A percentile compares a stretch with the other conserved stretches of the same genome.
These are phyloP conservation scores for Glycine soja DNA, from an alignment of 306 rosid genomes.

Conservation along the genomic window DNA sequence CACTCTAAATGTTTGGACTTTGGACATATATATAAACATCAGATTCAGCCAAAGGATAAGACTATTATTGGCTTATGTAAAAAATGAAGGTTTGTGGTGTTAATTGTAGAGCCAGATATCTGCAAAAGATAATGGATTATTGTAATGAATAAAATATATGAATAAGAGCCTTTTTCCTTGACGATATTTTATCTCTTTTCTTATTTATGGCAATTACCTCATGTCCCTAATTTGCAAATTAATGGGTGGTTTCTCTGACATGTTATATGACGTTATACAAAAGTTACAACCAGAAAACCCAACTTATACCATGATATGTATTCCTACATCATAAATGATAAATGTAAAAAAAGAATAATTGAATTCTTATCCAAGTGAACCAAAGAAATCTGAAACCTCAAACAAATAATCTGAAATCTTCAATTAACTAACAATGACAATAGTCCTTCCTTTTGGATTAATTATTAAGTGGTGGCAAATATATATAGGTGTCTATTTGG, in stretches of 20 bases:
- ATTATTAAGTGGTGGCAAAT: too few relatives aligned
- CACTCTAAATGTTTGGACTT: background rate
- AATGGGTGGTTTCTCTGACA: background rate
- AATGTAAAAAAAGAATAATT: background rate
- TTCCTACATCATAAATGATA: constrained; percentile 21
- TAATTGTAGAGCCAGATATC: background rate
- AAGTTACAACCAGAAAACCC: constrained; percentile 7
- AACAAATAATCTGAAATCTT: background rate
- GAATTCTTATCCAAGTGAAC: background rate
- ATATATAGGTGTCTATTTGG: too few relatives aligned
- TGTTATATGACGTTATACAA: background rate
- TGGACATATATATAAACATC: too few relatives aligned
- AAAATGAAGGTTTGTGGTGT: constrained; percentile 9
- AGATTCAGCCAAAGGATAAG: too few relatives aligned
- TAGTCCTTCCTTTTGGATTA: too few relatives aligned
- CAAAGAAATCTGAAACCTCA: constrained; percentile 23
- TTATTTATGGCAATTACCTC: constrained; percentile 20
- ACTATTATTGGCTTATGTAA: background rate
- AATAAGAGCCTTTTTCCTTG: constrained; percentile 3
- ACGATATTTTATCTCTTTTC: background rate
- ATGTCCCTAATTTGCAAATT: constrained; percentile 27
- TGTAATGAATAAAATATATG: background rate
- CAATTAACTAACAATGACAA: constrained; percentile 10
- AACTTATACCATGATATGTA: background rate
- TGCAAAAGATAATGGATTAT: background rate